These are phyloP conservation scores for Postia placenta DNA, from an alignment of 768 basidiomycete genomes.

Conservation along the genomic window DNA sequence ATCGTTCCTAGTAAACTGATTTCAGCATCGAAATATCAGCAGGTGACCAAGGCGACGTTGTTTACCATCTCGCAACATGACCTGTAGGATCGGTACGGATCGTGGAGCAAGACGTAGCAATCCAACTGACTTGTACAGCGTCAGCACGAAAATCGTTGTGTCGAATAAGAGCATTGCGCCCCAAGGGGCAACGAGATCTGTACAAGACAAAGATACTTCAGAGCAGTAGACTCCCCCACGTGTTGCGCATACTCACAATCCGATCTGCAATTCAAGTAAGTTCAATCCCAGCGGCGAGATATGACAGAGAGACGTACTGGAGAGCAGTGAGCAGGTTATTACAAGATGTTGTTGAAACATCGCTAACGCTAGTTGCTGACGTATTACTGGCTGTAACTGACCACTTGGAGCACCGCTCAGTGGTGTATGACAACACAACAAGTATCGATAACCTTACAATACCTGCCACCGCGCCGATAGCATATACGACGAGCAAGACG, in stretches of 20 bases:
- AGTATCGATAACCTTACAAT: background rate
- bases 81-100: background rate
- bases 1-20: background rate
- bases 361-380: too few relatives aligned
- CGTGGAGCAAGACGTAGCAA: background rate
- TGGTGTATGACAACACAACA: background rate
- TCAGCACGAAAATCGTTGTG: background rate
- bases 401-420: background rate
- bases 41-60: background rate
- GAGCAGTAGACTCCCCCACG: too few relatives aligned
- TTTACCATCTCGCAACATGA: background rate
- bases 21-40: background rate
- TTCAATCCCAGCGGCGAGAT: too few relatives aligned
- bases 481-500: background rate
- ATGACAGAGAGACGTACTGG: background rate
- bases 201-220: too few relatives aligned
- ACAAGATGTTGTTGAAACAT: too few relatives aligned
- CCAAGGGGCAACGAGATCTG: background rate
- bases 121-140: background rate
- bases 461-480: background rate
- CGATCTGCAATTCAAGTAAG: too few relatives aligned
- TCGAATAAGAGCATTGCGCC: background rate
- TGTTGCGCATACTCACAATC: background rate
- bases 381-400: too few relatives aligned
- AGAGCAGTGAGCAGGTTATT: too few relatives aligned